Evolutionary conservation across 1,284 basidiomycete species (phyloP).

Genomic region (Ustilago loliicola): DNA sequence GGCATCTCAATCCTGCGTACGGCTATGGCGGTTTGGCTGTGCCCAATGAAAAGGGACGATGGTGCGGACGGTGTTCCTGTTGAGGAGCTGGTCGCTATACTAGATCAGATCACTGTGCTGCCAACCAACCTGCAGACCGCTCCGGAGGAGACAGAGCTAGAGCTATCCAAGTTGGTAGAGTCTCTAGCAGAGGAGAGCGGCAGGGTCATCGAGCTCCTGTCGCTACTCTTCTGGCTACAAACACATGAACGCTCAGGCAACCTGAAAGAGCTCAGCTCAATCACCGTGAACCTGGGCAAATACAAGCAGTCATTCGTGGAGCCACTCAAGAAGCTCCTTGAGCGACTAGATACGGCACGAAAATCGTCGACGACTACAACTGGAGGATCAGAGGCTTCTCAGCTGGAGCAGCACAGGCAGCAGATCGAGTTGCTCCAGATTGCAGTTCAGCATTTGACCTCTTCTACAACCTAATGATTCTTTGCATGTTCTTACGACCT

Average conservation of each 20-base stretch:
- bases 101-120: constrained; percentile 11
- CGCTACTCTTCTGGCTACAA: constrained; percentile 31
- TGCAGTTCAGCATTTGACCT: constrained; percentile 11
- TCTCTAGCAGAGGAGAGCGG: constrained; percentile 23
- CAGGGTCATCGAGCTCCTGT: constrained; percentile 27
- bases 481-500: constrained; percentile 4
- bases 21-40: constrained; percentile 1
- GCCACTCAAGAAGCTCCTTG: constrained; percentile 13
- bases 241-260: constrained; percentile 4
- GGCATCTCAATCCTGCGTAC: constrained; percentile 36
- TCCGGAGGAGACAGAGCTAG: not conserved
- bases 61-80: not conserved
- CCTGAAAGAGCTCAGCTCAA: not conserved
- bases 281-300: not conserved
- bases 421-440: constrained; percentile 14
- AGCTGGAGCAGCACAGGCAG: constrained; percentile 5
- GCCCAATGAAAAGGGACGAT: not conserved
- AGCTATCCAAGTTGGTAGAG: not conserved
- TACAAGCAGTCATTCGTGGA: constrained; percentile 10
- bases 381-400: not conserved
- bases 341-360: not conserved
- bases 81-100: constrained; percentile 3
- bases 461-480: not conserved
- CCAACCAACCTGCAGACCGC: constrained; percentile 9
- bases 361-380: not conserved